phyloP scores from a whole-genome alignment of 129 eudicot genomes.

The Kitagawia praeruptora region DNA sequence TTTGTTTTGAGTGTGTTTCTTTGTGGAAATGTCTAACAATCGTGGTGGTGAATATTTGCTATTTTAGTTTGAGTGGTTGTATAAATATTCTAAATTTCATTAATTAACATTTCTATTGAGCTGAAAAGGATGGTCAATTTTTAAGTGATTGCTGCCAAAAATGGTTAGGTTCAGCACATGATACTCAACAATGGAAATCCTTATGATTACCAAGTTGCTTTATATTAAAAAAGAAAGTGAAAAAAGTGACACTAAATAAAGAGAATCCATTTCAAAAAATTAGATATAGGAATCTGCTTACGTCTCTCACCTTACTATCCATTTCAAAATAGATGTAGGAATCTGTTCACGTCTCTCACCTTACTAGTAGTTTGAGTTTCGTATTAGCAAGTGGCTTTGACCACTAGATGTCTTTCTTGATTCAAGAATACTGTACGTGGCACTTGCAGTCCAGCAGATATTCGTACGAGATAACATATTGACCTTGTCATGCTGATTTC shows the following conservation, averaged over 20 bases:
- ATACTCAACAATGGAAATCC: constrained; percentile 15
- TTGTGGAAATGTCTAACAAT: not conserved
- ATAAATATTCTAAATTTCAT: not conserved
- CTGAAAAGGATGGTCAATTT: constrained; percentile 8
- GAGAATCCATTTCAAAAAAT: not conserved
- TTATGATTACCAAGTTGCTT: not conserved
- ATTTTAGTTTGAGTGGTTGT: not conserved
- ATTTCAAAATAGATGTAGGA: not conserved
- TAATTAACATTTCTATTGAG: not conserved
- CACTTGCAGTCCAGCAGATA: constrained; percentile 5
- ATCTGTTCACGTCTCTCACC: not conserved
- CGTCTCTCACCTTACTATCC: not conserved
- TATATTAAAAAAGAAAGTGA: not conserved
- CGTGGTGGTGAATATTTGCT: not conserved
- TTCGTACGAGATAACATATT: constrained; percentile 12
- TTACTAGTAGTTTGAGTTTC: not conserved
- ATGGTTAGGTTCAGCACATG: constrained; percentile 23
- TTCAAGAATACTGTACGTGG: not conserved
- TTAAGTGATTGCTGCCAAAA: constrained; percentile 7
- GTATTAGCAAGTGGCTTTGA: constrained; percentile 25
- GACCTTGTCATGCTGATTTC: constrained; percentile 2
- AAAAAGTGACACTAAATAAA: not conserved
- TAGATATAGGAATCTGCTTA: not conserved
- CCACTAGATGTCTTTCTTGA: constrained; percentile 21
- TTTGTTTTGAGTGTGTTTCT: not conserved